phyloP scores from a whole-genome alignment of 192 early-diverging fungal genomes.

The Umbelopsis ramanniana region DNA sequence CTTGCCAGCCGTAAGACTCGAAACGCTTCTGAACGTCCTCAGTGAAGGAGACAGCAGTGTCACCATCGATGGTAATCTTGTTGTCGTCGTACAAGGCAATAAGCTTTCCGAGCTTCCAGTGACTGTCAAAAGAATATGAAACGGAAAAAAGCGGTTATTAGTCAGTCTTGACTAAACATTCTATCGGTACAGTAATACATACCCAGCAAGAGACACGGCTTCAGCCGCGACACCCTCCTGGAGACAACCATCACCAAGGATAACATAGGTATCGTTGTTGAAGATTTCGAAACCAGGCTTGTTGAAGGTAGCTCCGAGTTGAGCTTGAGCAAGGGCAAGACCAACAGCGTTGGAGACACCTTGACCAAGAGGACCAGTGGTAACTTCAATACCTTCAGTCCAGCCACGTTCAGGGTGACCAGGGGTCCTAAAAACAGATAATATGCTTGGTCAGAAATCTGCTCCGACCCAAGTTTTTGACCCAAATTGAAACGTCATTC shows the following conservation, averaged over 20 bases:
- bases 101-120: constrained; percentile 91
- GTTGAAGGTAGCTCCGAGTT: constrained; percentile 92
- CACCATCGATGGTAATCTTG: constrained; percentile 94
- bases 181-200: neutral
- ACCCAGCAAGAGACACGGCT: constrained; percentile 72
- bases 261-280: constrained; percentile 82
- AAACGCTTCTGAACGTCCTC: constrained; percentile 90
- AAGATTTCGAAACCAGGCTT: constrained; percentile 84
- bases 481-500: constrained; percentile 3
- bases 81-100: constrained; percentile 97
- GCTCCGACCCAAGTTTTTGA: neutral
- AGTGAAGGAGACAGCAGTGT: constrained; percentile 83
- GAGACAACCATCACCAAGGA: constrained; percentile 95
- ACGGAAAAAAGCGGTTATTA: constrained; percentile 9
- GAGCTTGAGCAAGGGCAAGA: constrained; percentile 87
- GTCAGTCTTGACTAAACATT: constrained; percentile 4
- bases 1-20: constrained; percentile 95
- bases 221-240: constrained; percentile 97
- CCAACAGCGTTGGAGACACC: constrained; percentile 91
- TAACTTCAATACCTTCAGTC: constrained; percentile 94
- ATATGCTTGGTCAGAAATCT: constrained; percentile 16
- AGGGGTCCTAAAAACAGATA: constrained; percentile 73
- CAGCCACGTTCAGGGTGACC: constrained; percentile 93
- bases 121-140: constrained; percentile 41
- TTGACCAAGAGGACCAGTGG: constrained; percentile 97